Percentiles rank a stretch among this genome's conserved stretches.
Evolutionary conservation across 176 grass and related monocot genomes (phyloP).

Genomic region (Carex kokanica): DNA sequence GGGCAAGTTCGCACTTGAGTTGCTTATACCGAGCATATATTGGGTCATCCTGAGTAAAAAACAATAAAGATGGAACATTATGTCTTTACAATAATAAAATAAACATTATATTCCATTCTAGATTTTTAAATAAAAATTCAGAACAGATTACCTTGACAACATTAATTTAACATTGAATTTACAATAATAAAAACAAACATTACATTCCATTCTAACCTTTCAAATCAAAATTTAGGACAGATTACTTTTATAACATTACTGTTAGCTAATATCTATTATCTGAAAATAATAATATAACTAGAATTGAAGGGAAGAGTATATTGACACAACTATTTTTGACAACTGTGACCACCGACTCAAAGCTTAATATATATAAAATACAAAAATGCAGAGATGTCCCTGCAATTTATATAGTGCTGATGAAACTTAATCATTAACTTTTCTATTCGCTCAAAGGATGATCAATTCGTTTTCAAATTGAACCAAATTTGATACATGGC

Average conservation of each 20-base stretch:
- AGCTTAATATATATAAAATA: background rate
- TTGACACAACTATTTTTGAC: background rate
- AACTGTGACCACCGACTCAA: background rate
- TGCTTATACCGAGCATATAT: conserved; percentile 69
- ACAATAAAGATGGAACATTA: conserved; percentile 12
- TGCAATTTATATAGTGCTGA: background rate
- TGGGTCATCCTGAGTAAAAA: conserved; percentile 65
- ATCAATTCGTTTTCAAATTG: background rate
- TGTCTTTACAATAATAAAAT: background rate
- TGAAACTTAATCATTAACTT: background rate
- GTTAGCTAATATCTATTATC: background rate
- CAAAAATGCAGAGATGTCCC: too few species aligned
- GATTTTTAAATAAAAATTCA: background rate
- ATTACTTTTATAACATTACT: background rate
- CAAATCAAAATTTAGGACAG: background rate
- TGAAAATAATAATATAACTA: background rate
- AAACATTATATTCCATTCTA: background rate
- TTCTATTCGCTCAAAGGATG: background rate
- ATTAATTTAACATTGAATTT: background rate
- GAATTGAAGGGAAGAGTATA: background rate
- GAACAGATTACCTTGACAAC: background rate
- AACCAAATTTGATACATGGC: background rate
- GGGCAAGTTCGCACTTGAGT: conserved; percentile 64
- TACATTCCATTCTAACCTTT: background rate
- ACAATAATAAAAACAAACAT: background rate